These are phyloP conservation scores for Colletotrichum destructivum DNA, from an alignment of 2,329 filamentous ascomycete species.

Conservation along the genomic window DNA sequence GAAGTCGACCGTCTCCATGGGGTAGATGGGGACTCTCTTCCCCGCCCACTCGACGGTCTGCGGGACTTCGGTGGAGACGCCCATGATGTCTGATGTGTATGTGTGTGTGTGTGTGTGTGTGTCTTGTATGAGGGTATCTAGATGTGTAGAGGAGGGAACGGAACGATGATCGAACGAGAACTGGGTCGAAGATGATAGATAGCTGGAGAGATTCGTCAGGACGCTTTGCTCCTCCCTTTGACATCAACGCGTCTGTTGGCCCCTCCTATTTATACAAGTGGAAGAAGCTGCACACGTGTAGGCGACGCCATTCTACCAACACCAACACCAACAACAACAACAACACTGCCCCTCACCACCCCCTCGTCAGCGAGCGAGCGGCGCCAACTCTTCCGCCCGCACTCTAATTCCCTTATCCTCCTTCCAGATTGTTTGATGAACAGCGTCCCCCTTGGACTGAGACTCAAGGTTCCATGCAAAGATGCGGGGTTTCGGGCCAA, in stretches of 20 bases:
- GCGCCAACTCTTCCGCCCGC: constrained; percentile 22
- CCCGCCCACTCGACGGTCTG: constrained; percentile 65
- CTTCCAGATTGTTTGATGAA: constrained; percentile 37
- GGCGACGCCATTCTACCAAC: too few relatives aligned
- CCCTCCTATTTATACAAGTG: constrained; percentile 34
- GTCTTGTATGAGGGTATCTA: background rate
- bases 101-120: background rate
- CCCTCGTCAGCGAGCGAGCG: constrained; percentile 14
- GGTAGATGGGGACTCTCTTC: constrained; percentile 64
- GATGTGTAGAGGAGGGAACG: background rate
- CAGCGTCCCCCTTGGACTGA: constrained; percentile 15
- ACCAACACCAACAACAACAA: background rate
- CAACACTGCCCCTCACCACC: constrained; percentile 34
- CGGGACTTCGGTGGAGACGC: constrained; percentile 46
- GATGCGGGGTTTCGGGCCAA: constrained; percentile 42
- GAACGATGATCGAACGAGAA: background rate
- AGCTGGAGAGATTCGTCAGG: background rate
- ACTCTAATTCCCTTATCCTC: constrained; percentile 30
- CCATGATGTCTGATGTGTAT: constrained; percentile 27
- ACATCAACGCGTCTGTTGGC: too few relatives aligned
- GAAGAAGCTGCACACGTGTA: background rate
- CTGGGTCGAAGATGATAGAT: background rate
- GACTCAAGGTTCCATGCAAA: constrained; percentile 30
- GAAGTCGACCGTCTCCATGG: constrained; percentile 68
- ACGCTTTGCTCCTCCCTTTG: too few relatives aligned